These are phyloP conservation scores for Brachypodium distachyon DNA, from an alignment of 202 grass and related monocot genomes.

Conservation along the genomic window DNA sequence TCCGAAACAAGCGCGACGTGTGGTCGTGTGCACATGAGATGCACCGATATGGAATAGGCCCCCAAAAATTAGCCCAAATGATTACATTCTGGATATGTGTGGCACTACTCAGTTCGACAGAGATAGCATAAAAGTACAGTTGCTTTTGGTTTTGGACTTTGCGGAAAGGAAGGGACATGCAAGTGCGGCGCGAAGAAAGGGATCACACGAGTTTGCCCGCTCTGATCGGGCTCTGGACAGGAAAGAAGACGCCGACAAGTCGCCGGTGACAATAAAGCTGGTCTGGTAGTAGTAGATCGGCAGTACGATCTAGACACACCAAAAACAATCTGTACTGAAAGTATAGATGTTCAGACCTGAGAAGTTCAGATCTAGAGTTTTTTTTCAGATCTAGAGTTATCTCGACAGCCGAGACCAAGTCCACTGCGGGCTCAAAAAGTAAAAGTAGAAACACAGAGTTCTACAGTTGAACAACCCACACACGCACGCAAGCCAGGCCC, in stretches of 20 bases:
- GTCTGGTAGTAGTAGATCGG: neutral
- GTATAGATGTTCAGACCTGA: no score
- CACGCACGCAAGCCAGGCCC: no score
- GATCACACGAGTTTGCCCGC: neutral
- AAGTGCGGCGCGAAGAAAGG: neutral
- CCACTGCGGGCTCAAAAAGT: no score
- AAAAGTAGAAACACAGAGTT: no score
- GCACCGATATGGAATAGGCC: neutral
- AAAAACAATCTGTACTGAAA: neutral
- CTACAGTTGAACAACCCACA: no score
- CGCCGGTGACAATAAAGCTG: neutral
- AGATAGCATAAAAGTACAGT: constrained; percentile 1
- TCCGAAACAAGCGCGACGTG: neutral
- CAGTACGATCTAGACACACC: neutral
- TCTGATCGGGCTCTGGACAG: neutral
- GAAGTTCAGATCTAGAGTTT: no score
- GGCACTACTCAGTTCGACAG: neutral
- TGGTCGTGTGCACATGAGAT: neutral
- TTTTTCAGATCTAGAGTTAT: no score
- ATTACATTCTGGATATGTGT: neutral
- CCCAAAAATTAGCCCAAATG: neutral
- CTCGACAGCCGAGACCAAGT: neutral
- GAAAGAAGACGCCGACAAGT: neutral
- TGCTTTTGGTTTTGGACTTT: neutral
- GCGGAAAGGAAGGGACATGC: neutral